Base-by-base conservation (phyloP, 2,329 filamentous ascomycete species). In the Cyclaneusma minus region DNA sequence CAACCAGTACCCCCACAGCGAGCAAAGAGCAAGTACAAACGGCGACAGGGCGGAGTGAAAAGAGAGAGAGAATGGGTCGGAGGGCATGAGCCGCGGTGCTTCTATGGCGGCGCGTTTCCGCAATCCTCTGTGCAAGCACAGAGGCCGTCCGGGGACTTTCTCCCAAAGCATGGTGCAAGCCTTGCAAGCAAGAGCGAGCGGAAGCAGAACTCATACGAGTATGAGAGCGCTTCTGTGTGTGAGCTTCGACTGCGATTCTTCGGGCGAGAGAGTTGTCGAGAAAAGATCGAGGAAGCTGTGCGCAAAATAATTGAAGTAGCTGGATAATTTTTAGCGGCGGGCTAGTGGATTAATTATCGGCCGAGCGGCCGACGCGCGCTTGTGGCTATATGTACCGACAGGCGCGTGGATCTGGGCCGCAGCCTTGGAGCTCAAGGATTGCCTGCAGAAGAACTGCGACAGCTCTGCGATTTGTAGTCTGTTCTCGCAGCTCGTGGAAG, bases 41-140 rank as follows among this genome's bases (percentile, higher is more conserved):
- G 40, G 36, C 35, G 36, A 38, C 32, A 47, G 40, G 44, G 39
- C 47, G 43, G 44, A 45, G 41, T 46, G 40, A n/a, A n/a, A 36
- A 50, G 49, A 48, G 51, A 54, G 58, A 55, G 58, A 58, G 57
- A 60, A 58, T 59, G 58, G 60, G 57, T 54, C 62, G 66, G 62
- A 64, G 71, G 71, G 69, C 83, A 58, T 85, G 77, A 83, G 83
- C 81, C 84, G 62, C 54, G 49, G 67, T 84, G 84, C 85, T 92
- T 92, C 75, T 94, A 85, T 92, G 87, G 84, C 85, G 85, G 83
- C 82, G 85, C 83, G 81, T 94, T 92, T 91, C 83, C 82, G 83
- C 85, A 68, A 54, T 60, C 52, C 58, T 46, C 46, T 45, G 47
- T 48, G 43, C 36, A 42, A 45, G 49, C 33, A 43, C 48, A 54